phyloP scores from a whole-genome alignment of 2,329 filamentous ascomycete genomes.

The Trichoderma sp. region DNA sequence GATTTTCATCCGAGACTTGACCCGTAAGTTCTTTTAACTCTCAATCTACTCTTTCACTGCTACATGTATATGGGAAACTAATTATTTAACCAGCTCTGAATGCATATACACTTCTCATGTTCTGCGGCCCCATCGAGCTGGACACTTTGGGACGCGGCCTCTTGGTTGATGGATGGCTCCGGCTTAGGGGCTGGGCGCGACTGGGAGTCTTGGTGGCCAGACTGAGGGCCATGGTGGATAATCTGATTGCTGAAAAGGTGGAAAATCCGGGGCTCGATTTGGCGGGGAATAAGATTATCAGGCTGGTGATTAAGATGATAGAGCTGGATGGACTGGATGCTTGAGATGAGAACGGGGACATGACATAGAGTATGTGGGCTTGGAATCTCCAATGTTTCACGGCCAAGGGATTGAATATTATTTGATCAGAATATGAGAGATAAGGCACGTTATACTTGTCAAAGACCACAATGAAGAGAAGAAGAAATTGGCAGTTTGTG shows the following conservation, averaged over 20 bases:
- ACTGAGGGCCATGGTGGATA: conserved; percentile 83
- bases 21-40: conserved; percentile 60
- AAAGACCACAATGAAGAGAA: neutral
- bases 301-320: conserved; percentile 76
- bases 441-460: neutral
- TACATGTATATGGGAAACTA: conserved; percentile 3
- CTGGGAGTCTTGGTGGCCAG: conserved; percentile 88
- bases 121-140: conserved; percentile 80
- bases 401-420: neutral
- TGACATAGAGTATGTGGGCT: neutral
- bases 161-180: conserved; percentile 88
- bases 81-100: conserved; percentile 72
- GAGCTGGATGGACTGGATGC: conserved; percentile 87
- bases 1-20: conserved; percentile 87
- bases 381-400: neutral
- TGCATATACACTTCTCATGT: conserved; percentile 83
- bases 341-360: conserved; percentile 37
- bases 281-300: conserved; percentile 69
- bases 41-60: neutral
- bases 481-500: too few relatives aligned
- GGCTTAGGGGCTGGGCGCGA: conserved; percentile 86
- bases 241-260: conserved; percentile 77
- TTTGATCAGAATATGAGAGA: neutral
- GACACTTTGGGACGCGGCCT: conserved; percentile 87
- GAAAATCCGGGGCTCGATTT: conserved; percentile 70